Conservation (phyloP, 805 yeast genomes). For the Yarrowia osloensis region DNA sequence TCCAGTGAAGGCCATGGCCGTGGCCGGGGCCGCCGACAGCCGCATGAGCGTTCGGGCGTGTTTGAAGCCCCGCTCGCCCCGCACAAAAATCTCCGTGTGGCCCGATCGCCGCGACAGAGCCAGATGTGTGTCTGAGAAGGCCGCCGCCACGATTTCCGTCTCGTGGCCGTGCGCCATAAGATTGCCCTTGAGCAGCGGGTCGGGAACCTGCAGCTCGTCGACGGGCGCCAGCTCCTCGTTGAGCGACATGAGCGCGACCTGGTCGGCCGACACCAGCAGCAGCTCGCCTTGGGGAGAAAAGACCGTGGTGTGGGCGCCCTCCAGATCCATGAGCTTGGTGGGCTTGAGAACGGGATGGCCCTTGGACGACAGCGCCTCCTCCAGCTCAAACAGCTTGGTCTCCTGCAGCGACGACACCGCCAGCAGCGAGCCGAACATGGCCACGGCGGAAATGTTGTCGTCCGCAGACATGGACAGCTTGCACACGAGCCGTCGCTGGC, state of each 20-base stretch:
- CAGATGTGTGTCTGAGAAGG: slow-evolving; percentile 49
- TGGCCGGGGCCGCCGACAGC: slow-evolving; percentile 50
- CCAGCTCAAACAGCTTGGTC: slow-evolving; percentile 67
- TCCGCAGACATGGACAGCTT: slow-evolving; percentile 70
- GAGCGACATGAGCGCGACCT: slow-evolving; percentile 36
- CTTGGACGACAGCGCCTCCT: slow-evolving; percentile 41
- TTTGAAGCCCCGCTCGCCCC: slow-evolving; percentile 40
- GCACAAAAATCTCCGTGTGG: slow-evolving; percentile 54
- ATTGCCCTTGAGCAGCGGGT: background rate
- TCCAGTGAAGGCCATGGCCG: slow-evolving; percentile 59
- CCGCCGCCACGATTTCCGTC: slow-evolving; percentile 56
- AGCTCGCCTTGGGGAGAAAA: slow-evolving; percentile 15
- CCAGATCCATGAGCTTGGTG: slow-evolving; percentile 37
- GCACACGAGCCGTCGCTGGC: slow-evolving; percentile 52
- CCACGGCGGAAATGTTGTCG: slow-evolving; percentile 73
- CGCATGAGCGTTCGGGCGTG: slow-evolving; percentile 20
- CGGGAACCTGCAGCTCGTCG: slow-evolving; percentile 32
- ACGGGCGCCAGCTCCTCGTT: slow-evolving; percentile 32
- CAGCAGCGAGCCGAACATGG: slow-evolving; percentile 63
- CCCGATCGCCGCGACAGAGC: slow-evolving; percentile 70
- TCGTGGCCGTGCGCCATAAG: slow-evolving; percentile 51
- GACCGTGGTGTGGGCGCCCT: background rate
- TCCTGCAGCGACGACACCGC: slow-evolving; percentile 71
- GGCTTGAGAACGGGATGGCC: slow-evolving; percentile 41
- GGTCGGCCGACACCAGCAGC: background rate